phyloP scores from a whole-genome alignment of 148 eudicot species.

The Heliamphora exappendiculata region DNA sequence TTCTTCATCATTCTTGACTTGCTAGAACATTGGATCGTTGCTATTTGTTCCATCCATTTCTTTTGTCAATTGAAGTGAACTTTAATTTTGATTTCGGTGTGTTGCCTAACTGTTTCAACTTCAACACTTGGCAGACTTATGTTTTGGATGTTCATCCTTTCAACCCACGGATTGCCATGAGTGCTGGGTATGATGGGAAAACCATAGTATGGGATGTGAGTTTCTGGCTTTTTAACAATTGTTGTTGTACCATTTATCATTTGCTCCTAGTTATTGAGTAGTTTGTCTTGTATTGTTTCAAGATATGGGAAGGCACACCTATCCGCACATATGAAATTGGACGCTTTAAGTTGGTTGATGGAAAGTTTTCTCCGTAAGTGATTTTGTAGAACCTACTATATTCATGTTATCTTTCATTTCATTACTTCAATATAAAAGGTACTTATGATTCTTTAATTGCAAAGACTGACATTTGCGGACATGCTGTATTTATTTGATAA shows the following conservation, averaged over 20 bases:
- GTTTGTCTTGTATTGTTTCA: constrained; percentile 15
- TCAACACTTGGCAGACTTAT: constrained; percentile 61
- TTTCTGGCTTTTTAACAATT: background rate
- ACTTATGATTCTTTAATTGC: background rate
- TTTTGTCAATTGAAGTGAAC: background rate
- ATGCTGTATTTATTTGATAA: background rate
- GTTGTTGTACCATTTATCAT: background rate
- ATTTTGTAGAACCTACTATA: background rate
- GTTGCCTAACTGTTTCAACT: constrained; percentile 9
- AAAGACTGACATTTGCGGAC: constrained; percentile 1
- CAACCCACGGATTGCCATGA: background rate
- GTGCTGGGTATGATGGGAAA: background rate
- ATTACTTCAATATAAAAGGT: background rate
- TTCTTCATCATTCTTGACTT: background rate
- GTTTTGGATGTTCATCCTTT: constrained; percentile 78
- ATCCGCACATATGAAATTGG: constrained; percentile 77
- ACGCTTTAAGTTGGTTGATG: constrained; percentile 91
- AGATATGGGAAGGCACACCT: constrained; percentile 99
- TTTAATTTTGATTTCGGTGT: constrained; percentile 1
- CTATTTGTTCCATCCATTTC: background rate
- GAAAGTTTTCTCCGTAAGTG: constrained; percentile 94
- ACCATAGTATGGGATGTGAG: background rate
- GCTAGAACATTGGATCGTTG: background rate
- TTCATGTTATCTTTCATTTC: background rate
- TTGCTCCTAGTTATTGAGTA: constrained; percentile 6